phyloP scores from a whole-genome alignment of 768 basidiomycete species.

The Auriscalpium vulgare region DNA sequence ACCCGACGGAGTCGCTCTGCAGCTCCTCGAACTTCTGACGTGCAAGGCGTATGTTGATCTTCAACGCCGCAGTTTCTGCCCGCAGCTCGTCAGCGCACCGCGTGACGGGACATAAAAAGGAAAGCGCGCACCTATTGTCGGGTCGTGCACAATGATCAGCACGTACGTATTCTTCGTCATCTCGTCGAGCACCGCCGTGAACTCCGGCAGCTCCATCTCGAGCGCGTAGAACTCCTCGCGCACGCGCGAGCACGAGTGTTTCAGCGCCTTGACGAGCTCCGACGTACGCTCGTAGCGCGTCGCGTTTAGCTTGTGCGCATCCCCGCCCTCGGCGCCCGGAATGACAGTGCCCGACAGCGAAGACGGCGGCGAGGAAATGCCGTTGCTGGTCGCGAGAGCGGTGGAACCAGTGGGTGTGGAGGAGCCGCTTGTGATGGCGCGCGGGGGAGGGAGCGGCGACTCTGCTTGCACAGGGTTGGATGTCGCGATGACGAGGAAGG shows the following conservation, averaged over 20 bases:
- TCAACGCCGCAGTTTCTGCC: constrained; percentile 80
- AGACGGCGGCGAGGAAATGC: neutral
- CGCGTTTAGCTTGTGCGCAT: constrained; percentile 44
- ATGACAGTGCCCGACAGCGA: constrained; percentile 9
- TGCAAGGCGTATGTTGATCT: constrained; percentile 82
- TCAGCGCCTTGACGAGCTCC: constrained; percentile 93
- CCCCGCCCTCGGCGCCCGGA: constrained; percentile 18
- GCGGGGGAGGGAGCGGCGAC: constrained; percentile 38
- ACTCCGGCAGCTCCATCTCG: constrained; percentile 80
- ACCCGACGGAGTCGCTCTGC: constrained; percentile 48
- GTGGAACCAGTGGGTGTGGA: too few species aligned
- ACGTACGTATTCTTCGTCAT: constrained; percentile 93
- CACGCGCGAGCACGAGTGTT: constrained; percentile 80
- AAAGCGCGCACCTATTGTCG: constrained; percentile 61
- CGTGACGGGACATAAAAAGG: neutral
- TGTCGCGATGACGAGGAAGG: constrained; percentile 95
- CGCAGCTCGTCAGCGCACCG: constrained; percentile 1
- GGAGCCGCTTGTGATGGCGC: too few species aligned
- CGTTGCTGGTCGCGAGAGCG: neutral
- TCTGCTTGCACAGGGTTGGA: constrained; percentile 24
- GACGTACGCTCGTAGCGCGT: constrained; percentile 82
- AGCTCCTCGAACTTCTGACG: constrained; percentile 86
- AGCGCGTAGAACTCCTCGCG: constrained; percentile 81
- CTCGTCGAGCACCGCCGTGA: constrained; percentile 85
- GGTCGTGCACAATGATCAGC: constrained; percentile 82